phyloP scores from a whole-genome alignment of 2,329 filamentous ascomycete genomes.

The Ploettnerulaceae sp. region DNA sequence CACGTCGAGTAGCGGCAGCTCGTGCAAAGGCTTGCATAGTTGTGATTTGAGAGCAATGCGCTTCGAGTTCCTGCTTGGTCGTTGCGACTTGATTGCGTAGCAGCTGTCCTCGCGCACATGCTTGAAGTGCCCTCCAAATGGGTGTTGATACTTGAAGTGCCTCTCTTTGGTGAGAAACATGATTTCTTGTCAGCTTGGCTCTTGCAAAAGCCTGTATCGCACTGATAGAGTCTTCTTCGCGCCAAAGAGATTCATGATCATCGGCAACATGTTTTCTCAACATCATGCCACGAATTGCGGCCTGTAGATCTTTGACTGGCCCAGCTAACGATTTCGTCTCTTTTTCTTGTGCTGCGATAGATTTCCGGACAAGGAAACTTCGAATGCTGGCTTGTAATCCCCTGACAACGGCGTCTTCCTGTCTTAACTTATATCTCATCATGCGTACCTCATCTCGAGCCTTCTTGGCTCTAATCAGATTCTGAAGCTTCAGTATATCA shows the following conservation, averaged over 20 bases:
- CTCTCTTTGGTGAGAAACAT: conserved; percentile 47
- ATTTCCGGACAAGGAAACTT: conserved; percentile 60
- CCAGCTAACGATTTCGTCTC: conserved; percentile 49
- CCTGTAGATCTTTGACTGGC: conserved; percentile 57
- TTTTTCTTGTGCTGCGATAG: conserved; percentile 49
- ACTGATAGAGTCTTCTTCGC: conserved; percentile 46
- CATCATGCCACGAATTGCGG: conserved; percentile 58
- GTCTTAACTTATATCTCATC: conserved; percentile 53
- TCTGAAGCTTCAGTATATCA: conserved; percentile 76
- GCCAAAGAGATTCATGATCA: conserved; percentile 48
- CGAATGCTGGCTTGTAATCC: conserved; percentile 62
- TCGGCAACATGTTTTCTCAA: conserved; percentile 50
- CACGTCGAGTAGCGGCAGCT: conserved; percentile 49
- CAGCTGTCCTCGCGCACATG: conserved; percentile 40
- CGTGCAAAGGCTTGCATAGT: conserved; percentile 38
- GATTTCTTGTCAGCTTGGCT: conserved; percentile 54
- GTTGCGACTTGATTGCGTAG: conserved; percentile 42
- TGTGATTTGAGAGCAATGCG: conserved; percentile 37
- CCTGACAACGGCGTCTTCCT: conserved; percentile 58
- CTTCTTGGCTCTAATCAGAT: conserved; percentile 67
- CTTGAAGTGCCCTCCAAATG: conserved; percentile 46
- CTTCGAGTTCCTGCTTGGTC: conserved; percentile 50
- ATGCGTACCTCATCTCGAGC: conserved; percentile 54
- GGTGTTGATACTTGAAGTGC: conserved; percentile 46
- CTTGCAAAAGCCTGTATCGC: conserved; percentile 62